phyloP scores from a whole-genome alignment of 1,284 basidiomycete species.

The Moesziomyces sp. region DNA sequence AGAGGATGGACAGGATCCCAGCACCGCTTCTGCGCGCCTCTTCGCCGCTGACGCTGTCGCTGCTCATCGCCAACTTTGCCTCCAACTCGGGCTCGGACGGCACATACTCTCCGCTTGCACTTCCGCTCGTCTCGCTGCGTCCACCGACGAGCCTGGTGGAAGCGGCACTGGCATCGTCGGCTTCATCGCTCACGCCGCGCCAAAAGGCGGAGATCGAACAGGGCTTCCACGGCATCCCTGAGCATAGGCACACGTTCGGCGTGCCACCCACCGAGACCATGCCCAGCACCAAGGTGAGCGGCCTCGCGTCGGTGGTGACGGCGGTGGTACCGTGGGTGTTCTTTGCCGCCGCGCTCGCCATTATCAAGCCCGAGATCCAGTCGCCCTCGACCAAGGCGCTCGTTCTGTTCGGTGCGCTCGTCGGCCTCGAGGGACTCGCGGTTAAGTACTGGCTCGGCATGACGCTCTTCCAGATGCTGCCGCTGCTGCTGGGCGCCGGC shows the following conservation, averaged over 20 bases:
- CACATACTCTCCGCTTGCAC: slow-evolving; percentile 27
- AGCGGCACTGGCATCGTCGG: slow-evolving; percentile 10
- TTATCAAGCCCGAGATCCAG: slow-evolving; percentile 24
- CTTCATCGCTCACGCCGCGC: slow-evolving; percentile 14
- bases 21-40: slow-evolving; percentile 18
- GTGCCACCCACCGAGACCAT: slow-evolving; percentile 54
- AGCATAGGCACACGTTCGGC: slow-evolving; percentile 56
- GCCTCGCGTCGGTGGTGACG: slow-evolving; percentile 43
- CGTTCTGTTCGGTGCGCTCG: slow-evolving; percentile 36
- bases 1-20: slow-evolving; percentile 47
- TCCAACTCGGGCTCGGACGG: slow-evolving; percentile 27
- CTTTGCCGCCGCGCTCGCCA: slow-evolving; percentile 29
- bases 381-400: slow-evolving; percentile 22
- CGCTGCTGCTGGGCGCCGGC: slow-evolving; percentile 42
- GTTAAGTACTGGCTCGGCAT: slow-evolving; percentile 55
- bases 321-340: slow-evolving; percentile 50
- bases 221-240: slow-evolving; percentile 38
- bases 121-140: slow-evolving; percentile 30
- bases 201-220: slow-evolving; percentile 44
- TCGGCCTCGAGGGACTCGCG: slow-evolving; percentile 47
- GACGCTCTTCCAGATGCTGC: slow-evolving; percentile 59
- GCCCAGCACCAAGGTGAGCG: slow-evolving; percentile 51
- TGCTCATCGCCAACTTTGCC: slow-evolving; percentile 49
- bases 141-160: slow-evolving; percentile 22
- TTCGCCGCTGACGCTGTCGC: slow-evolving; percentile 33